Evolutionary conservation across 2,329 filamentous ascomycete genomes (phyloP), one percentile per base, ranked within the genome.

Genomic region (Stagonosporopsis rhizophila): DNA sequence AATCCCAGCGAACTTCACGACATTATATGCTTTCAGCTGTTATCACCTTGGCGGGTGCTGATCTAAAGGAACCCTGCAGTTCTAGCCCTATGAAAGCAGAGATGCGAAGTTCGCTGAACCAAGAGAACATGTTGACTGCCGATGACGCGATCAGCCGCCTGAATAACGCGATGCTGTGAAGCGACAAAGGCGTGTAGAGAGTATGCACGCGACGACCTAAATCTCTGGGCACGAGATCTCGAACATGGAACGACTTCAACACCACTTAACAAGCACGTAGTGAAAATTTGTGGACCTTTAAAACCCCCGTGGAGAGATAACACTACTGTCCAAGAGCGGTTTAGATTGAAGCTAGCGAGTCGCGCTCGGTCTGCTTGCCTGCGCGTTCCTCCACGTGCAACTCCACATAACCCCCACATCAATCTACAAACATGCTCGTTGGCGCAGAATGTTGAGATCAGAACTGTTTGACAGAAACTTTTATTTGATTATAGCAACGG

Each of bases 1-100:
- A 32, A 40, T 17, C 19, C 23, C 15, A 40, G 32, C 32, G 38
- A 51, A 27, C 14, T 37, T 23, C 41, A 57, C 27, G 44, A 55
- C 61, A 56, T 58, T 60, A 60, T 57, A 57, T 48, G 53, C 32
- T 40, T 27, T 39, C 8, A 39, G 32, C 34, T 57, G 38, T 48
- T 48, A 44, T 54, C 46, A 37, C 52, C 63, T 66, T 64, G 58
- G 65, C 62, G 39, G 44, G 22, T 48, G 47, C 37, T 44, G 47
- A 44, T 52, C 53, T 44, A 46, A 51, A 15, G 15, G 20, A 20
- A 30, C 37, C 41, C 42, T 44, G 53, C 34, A 46, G 30, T 46
- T 47, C 42, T 56, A 32, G 42, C 39, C 40, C 23, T 47, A 38
- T 17, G 47, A 46, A 45, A 42, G 47, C 30, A 28, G 40, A 20